phyloP scores from a whole-genome alignment of 352 stramenopile genomes.

The Phytophthora citrophthora region DNA sequence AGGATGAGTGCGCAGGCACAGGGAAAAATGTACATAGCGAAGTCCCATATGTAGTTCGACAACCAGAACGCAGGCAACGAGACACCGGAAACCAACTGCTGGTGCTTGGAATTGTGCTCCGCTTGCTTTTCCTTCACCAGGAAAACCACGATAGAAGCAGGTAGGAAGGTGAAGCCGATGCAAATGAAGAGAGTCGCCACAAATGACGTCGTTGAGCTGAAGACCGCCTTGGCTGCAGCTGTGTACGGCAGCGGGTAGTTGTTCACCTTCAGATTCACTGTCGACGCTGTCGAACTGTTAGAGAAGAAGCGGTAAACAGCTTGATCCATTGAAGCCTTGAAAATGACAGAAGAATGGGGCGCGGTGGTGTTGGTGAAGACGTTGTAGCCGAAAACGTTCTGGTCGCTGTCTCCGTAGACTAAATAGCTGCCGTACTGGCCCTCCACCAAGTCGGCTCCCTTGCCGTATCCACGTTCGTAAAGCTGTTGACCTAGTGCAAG shows the following conservation, averaged over 20 bases:
- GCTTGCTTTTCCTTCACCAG: conserved; percentile 94
- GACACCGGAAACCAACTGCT: conserved; percentile 94
- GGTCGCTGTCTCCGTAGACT: conserved; percentile 38
- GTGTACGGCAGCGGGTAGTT: conserved; percentile 53
- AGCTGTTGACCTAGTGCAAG: conserved; percentile 46
- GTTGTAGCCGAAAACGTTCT: conserved; percentile 61
- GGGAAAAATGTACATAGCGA: conserved; percentile 90
- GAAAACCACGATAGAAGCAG: conserved; percentile 92
- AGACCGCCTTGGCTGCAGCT: conserved; percentile 33
- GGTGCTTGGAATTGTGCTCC: conserved; percentile 94
- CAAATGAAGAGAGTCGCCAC: conserved; percentile 80
- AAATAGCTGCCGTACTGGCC: conserved; percentile 52
- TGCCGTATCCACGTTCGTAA: conserved; percentile 48
- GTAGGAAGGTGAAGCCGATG: conserved; percentile 90
- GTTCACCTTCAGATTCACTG: conserved; percentile 47
- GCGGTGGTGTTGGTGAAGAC: conserved; percentile 59
- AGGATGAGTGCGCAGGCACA: conserved; percentile 33
- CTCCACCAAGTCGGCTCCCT: conserved; percentile 18
- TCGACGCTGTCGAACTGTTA: conserved; percentile 5
- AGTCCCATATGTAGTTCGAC: conserved; percentile 94
- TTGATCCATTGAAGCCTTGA: conserved; percentile 62
- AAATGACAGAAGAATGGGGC: conserved; percentile 48
- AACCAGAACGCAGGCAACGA: conserved; percentile 94
- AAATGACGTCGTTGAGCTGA: conserved; percentile 52
- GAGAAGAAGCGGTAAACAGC: conserved; percentile 56